A percentile compares a stretch with the other conserved stretches of the same genome.
Evolutionary conservation across 2,329 filamentous ascomycete genomes (phyloP).

Genomic region (Meredithiella fracta): DNA sequence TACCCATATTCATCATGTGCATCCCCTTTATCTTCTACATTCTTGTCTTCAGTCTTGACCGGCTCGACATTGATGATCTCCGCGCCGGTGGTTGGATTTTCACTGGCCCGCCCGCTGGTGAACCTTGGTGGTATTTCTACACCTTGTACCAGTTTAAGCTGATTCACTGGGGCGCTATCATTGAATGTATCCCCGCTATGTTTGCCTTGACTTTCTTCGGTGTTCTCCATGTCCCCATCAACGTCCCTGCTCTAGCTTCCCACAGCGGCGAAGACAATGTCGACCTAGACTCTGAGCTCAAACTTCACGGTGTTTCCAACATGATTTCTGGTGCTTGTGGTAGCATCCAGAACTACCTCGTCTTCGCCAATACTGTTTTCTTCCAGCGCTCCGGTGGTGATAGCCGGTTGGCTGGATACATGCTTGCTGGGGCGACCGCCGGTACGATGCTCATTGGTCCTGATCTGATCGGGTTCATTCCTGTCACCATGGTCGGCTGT

Average conservation of each 20-base stretch:
- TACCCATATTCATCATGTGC: slow-evolving; percentile 70
- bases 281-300: slow-evolving; percentile 77
- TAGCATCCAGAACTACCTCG: slow-evolving; percentile 91
- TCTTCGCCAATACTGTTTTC: slow-evolving; percentile 94
- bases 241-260: slow-evolving; percentile 82
- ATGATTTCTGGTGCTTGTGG: slow-evolving; percentile 71
- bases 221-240: slow-evolving; percentile 92
- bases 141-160: slow-evolving; percentile 75
- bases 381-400: slow-evolving; percentile 89
- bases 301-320: slow-evolving; percentile 86
- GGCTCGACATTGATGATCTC: slow-evolving; percentile 48
- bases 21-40: slow-evolving; percentile 68
- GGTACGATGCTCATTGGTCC: slow-evolving; percentile 75
- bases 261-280: slow-evolving; percentile 85
- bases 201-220: slow-evolving; percentile 95
- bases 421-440: slow-evolving; percentile 67
- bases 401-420: slow-evolving; percentile 66
- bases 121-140: slow-evolving; percentile 97
- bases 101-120: slow-evolving; percentile 61
- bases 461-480: slow-evolving; percentile 79
- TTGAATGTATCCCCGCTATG: slow-evolving; percentile 83
- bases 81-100: slow-evolving; percentile 80
- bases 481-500: slow-evolving; percentile 90
- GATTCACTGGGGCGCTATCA: slow-evolving; percentile 69
- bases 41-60: slow-evolving; percentile 52